Evolutionary conservation across 257 asterid species (phyloP).

Genomic region (Cordia subcordata): DNA sequence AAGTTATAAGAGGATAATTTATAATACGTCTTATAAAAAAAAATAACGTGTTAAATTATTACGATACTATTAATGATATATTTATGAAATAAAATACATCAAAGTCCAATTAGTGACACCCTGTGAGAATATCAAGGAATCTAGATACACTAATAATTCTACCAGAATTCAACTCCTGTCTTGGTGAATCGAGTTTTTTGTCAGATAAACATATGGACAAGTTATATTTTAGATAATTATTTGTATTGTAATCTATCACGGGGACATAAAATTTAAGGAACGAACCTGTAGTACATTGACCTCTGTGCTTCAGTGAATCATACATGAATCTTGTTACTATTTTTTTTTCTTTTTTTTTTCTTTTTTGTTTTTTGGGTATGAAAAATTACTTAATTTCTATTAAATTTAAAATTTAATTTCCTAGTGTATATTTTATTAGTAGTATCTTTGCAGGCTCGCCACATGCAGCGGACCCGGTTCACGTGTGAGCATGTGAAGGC

Average conservation of each 20-base stretch:
- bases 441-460: no score
- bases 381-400: not conserved
- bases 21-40: no score
- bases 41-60: no score
- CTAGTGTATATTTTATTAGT: slow-evolving; percentile 1
- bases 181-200: not conserved
- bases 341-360: no score
- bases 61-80: no score
- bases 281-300: not conserved
- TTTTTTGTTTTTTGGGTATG: not conserved
- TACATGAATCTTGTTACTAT: no score
- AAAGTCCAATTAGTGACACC: no score
- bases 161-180: no score
- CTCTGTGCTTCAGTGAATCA: not conserved
- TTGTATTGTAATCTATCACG: not conserved
- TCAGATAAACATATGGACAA: not conserved
- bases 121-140: no score
- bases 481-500: slow-evolving; percentile 33
- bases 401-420: not conserved
- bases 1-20: no score
- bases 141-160: no score
- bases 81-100: no score
- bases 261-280: not conserved
- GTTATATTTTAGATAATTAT: not conserved
- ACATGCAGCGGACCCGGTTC: slow-evolving; percentile 29